Percentiles rank a stretch among this genome's conserved stretches.
phyloP scores from a whole-genome alignment of 805 yeast species.

The Novakomyces olei region DNA sequence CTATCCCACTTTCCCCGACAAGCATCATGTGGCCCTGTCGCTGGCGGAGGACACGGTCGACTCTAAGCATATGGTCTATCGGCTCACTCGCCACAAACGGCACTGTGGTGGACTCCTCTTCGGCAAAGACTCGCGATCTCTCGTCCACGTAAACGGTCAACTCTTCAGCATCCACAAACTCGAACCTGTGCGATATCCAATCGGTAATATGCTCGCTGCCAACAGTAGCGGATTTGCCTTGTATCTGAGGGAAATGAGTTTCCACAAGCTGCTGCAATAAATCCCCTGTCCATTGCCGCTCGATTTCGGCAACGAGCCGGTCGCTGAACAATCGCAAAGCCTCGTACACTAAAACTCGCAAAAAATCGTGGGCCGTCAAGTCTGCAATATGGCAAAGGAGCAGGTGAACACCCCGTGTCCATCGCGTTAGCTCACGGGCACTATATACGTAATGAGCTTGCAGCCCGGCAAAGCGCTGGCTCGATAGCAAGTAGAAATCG shows the following conservation, averaged over 20 bases:
- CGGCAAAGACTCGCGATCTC: slow-evolving; percentile 47
- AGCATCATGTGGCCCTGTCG: slow-evolving; percentile 78
- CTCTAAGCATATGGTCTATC: slow-evolving; percentile 50
- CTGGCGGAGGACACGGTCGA: slow-evolving; percentile 63
- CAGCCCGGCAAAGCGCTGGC: slow-evolving; percentile 17
- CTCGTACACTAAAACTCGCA: slow-evolving; percentile 63
- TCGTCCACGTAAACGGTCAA: slow-evolving; percentile 36
- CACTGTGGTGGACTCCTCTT: slow-evolving; percentile 43
- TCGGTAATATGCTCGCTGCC: slow-evolving; percentile 45
- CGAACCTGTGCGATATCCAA: slow-evolving; percentile 50
- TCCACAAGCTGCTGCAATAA: slow-evolving; percentile 17
- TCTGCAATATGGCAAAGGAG: slow-evolving; percentile 22
- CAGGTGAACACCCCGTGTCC: slow-evolving; percentile 54
- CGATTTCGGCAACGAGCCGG: slow-evolving; percentile 29
- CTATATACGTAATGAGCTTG: slow-evolving; percentile 53
- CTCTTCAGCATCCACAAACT: slow-evolving; percentile 28
- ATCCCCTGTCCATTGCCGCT: slow-evolving; percentile 28
- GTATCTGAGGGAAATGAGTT: slow-evolving; percentile 26
- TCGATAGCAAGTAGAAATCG: slow-evolving; percentile 30
- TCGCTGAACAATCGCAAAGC: slow-evolving; percentile 60
- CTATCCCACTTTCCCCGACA: slow-evolving; percentile 65
- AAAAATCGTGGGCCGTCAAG: slow-evolving; percentile 22
- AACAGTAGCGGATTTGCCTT: slow-evolving; percentile 17
- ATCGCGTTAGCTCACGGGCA: slow-evolving; percentile 78
- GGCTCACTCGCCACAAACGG: slow-evolving; percentile 43